These are phyloP conservation scores for Ophiostoma ips DNA, from an alignment of 2,329 filamentous ascomycete species.

Conservation along the genomic window DNA sequence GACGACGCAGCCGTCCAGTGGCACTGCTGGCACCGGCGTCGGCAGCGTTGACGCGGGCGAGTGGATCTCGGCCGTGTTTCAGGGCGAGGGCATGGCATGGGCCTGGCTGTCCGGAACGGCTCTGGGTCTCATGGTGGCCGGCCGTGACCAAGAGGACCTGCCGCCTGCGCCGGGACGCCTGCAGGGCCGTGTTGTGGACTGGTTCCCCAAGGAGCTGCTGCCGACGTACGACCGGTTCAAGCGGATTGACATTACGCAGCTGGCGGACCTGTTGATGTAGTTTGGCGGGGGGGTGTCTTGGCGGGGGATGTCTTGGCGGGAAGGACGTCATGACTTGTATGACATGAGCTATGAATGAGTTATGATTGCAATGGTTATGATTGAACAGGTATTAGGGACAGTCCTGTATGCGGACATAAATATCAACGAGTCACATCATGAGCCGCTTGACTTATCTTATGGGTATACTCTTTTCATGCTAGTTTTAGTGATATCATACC, in stretches of 20 bases:
- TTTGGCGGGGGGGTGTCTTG: too few species aligned
- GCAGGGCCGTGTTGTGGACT: slow-evolving; percentile 22
- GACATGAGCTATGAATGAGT: too few species aligned
- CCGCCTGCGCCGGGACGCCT: slow-evolving; percentile 22
- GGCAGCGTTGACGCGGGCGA: slow-evolving; percentile 27
- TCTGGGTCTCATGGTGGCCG: slow-evolving; percentile 31
- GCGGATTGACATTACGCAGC: slow-evolving; percentile 23
- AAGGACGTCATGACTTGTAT: too few species aligned
- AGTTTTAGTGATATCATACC: not conserved
- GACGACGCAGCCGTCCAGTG: not conserved
- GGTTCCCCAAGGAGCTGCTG: slow-evolving; percentile 27
- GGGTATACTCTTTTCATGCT: too few species aligned
- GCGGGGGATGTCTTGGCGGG: too few species aligned
- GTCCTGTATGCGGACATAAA: too few species aligned
- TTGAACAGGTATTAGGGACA: too few species aligned
- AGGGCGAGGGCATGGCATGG: slow-evolving; percentile 39
- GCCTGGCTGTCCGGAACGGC: slow-evolving; percentile 38
- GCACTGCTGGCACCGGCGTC: too few species aligned
- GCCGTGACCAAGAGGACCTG: slow-evolving; percentile 21
- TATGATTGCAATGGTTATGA: too few species aligned
- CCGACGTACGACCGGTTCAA: slow-evolving; percentile 22
- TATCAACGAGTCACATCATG: too few species aligned
- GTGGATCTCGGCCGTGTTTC: slow-evolving; percentile 39
- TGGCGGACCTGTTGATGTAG: slow-evolving; percentile 16
- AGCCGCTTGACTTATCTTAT: too few species aligned